phyloP scores from a whole-genome alignment of 1,139 yeast genomes.

The Magnusiomyces suaveolens region DNA sequence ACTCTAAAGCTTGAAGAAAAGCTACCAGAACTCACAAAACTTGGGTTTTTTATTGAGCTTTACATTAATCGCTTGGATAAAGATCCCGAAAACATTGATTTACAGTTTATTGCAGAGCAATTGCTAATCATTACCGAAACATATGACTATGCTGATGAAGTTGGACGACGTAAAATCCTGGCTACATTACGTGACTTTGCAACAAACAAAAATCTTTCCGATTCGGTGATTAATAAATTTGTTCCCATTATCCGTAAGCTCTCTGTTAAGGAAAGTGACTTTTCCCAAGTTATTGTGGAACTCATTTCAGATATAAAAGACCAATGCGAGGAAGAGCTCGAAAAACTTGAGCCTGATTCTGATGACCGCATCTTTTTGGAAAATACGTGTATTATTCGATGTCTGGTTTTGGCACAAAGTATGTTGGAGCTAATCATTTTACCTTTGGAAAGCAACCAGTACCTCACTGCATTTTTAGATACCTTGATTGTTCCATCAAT shows the following conservation, averaged over 20 bases:
- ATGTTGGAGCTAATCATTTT: slow-evolving; percentile 60
- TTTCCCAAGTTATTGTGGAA: slow-evolving; percentile 76
- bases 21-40: slow-evolving; percentile 71
- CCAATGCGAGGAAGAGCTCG: slow-evolving; percentile 34
- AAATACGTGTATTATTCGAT: slow-evolving; percentile 42
- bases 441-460: slow-evolving; percentile 55
- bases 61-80: slow-evolving; percentile 44
- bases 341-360: slow-evolving; percentile 17
- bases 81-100: slow-evolving; percentile 42
- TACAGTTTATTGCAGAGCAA: slow-evolving; percentile 71
- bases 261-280: slow-evolving; percentile 74
- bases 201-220: slow-evolving; percentile 38
- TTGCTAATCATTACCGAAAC: slow-evolving; percentile 55
- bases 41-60: slow-evolving; percentile 49
- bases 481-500: slow-evolving; percentile 81
- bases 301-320: slow-evolving; percentile 78
- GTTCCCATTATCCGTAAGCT: slow-evolving; percentile 59
- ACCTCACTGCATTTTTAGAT: slow-evolving; percentile 62
- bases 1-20: slow-evolving; percentile 55
- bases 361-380: slow-evolving; percentile 26
- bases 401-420: slow-evolving; percentile 61
- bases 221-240: slow-evolving; percentile 43
- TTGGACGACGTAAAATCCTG: slow-evolving; percentile 77
- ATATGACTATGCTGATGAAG: slow-evolving; percentile 84
- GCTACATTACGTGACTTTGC: slow-evolving; percentile 48